Percentiles rank a stretch among this genome's conserved stretches.
phyloP scores from a whole-genome alignment of 352 stramenopile genomes.

The Phytopythium litorale region DNA sequence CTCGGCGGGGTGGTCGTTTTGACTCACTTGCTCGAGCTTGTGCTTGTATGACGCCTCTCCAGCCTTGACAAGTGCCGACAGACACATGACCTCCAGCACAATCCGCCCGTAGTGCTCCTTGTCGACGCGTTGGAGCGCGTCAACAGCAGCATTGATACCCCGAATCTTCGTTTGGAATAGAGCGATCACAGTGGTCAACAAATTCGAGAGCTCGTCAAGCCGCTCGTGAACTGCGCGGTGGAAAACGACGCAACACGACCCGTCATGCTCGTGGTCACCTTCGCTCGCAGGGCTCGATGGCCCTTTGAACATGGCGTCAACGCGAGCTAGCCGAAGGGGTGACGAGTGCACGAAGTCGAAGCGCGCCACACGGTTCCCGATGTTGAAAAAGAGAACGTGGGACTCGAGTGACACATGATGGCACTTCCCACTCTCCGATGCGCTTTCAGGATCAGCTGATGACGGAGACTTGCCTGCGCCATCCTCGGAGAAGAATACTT shows the following conservation, averaged over 20 bases:
- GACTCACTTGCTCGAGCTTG: conserved; percentile 33
- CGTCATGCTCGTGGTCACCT: neutral
- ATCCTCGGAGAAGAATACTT: conserved; percentile 93
- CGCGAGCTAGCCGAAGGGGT: conserved; percentile 30
- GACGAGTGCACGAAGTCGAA: conserved; percentile 55
- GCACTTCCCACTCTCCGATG: conserved; percentile 17
- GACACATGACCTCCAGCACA: conserved; percentile 62
- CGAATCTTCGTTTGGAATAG: conserved; percentile 63
- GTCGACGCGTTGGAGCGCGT: conserved; percentile 57
- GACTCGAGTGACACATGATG: conserved; percentile 48
- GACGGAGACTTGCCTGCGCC: conserved; percentile 33
- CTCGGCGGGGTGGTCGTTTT: conserved; percentile 17
- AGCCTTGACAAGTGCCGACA: conserved; percentile 43
- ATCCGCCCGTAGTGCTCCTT: conserved; percentile 49
- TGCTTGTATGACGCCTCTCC: conserved; percentile 29
- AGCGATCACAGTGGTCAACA: conserved; percentile 40
- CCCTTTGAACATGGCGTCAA: conserved; percentile 5
- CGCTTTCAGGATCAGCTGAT: conserved; percentile 13
- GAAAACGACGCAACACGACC: neutral
- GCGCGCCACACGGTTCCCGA: conserved; percentile 63
- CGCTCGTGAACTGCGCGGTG: conserved; percentile 5
- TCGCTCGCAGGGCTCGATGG: conserved; percentile 3
- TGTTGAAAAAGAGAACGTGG: conserved; percentile 82
- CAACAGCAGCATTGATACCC: conserved; percentile 51
- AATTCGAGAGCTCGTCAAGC: conserved; percentile 18